Conservation (phyloP, 1,139 yeast species). For the Hyphopichia buzzinii region DNA sequence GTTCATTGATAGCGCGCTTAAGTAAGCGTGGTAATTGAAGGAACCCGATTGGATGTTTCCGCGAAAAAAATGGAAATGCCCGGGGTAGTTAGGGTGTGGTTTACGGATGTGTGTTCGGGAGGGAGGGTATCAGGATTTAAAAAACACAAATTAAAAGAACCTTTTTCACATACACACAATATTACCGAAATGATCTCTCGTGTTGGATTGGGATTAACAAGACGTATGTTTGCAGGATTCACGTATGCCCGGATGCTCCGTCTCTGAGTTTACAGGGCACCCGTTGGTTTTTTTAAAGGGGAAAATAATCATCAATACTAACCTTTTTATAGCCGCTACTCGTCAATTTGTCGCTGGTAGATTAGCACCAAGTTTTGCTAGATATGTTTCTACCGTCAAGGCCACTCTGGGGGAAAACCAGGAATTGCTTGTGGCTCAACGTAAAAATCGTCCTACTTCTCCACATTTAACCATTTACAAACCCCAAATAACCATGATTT, state of each 20-base stretch:
- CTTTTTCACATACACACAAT: too few species aligned
- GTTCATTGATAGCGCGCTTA: too few species aligned
- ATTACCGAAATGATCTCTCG: constrained; percentile 19
- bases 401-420: constrained; percentile 66
- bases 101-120: too few species aligned
- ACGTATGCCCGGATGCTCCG: not conserved
- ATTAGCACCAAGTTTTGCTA: constrained; percentile 9
- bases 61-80: too few species aligned
- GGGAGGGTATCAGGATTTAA: too few species aligned
- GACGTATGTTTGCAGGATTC: constrained; percentile 16
- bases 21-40: too few species aligned
- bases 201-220: constrained; percentile 20
- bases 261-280: too few species aligned
- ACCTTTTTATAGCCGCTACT: constrained; percentile 6
- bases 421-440: constrained; percentile 72
- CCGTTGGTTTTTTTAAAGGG: too few species aligned
- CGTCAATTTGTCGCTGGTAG: constrained; percentile 9
- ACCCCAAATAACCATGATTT: constrained; percentile 81
- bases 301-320: too few species aligned
- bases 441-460: constrained; percentile 84
- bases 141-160: too few species aligned
- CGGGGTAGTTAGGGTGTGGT: too few species aligned
- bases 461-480: constrained; percentile 89
- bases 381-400: constrained; percentile 53
- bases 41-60: too few species aligned